Percentiles rank a stretch among this genome's conserved stretches.
phyloP scores from a whole-genome alignment of 2,329 filamentous ascomycete species.

The Pseudogymnoascus sp. region DNA sequence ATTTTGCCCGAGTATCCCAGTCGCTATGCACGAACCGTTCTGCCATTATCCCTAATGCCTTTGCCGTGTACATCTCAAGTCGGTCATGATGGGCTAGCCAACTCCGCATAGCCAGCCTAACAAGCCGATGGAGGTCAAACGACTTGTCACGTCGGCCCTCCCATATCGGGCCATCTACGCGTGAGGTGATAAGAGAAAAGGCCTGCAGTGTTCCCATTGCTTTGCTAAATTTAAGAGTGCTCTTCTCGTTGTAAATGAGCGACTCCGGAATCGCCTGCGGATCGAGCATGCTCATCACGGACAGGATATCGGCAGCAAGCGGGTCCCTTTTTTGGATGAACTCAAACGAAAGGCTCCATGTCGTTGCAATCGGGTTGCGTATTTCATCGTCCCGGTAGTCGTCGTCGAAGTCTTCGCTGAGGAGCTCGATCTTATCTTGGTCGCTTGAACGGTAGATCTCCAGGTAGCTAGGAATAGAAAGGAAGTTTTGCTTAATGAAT shows the following conservation, averaged over 20 bases:
- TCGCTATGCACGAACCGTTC: background rate
- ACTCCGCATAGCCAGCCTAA: slow-evolving; percentile 27
- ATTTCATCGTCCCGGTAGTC: slow-evolving; percentile 22
- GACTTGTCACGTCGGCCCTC: slow-evolving; percentile 8
- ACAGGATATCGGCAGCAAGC: slow-evolving; percentile 30
- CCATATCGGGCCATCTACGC: slow-evolving; percentile 9
- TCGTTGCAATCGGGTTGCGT: slow-evolving; percentile 29
- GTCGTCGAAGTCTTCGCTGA: slow-evolving; percentile 29
- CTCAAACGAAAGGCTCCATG: slow-evolving; percentile 32
- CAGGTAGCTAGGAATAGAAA: slow-evolving; percentile 11
- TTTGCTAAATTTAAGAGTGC: slow-evolving; percentile 13
- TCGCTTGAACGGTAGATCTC: slow-evolving; percentile 3
- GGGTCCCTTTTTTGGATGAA: slow-evolving; percentile 25
- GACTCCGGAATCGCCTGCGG: slow-evolving; percentile 27
- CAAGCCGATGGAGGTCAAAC: slow-evolving; percentile 29
- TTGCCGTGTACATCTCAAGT: background rate
- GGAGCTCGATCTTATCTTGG: slow-evolving; percentile 22
- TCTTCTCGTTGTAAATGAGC: slow-evolving; percentile 24
- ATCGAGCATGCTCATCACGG: slow-evolving; percentile 29
- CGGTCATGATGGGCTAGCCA: slow-evolving; percentile 22
- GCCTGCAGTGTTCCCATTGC: slow-evolving; percentile 27
- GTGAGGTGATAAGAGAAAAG: slow-evolving; percentile 27
- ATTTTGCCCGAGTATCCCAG: background rate
- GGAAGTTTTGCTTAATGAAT: slow-evolving; percentile 28
- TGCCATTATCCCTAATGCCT: background rate